A percentile compares a stretch with the other conserved stretches of the same genome.
These are phyloP conservation scores for Gossypium rotundifolium DNA, from an alignment of 345 rosid species.

Conservation along the genomic window DNA sequence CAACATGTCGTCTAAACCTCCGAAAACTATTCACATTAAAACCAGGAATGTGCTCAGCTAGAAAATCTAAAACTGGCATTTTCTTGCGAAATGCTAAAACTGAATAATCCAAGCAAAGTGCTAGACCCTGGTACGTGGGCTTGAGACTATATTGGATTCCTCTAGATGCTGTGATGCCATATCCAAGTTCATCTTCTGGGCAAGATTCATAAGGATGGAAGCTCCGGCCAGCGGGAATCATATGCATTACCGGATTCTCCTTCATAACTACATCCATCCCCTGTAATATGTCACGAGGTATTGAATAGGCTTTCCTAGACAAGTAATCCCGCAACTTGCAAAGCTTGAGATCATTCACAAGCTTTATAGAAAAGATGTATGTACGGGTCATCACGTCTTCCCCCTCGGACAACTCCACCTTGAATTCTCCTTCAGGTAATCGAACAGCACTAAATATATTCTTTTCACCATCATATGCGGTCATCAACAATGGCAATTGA, in stretches of 20 bases:
- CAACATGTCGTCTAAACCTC: slow-evolving; percentile 29
- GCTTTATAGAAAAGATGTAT: slow-evolving; percentile 41
- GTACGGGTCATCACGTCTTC: slow-evolving; percentile 35
- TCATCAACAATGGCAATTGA: slow-evolving; percentile 49
- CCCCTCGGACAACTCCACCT: slow-evolving; percentile 34
- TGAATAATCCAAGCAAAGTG: slow-evolving; percentile 69
- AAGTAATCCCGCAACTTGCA: slow-evolving; percentile 56
- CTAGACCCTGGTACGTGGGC: slow-evolving; percentile 65
- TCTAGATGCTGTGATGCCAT: slow-evolving; percentile 56
- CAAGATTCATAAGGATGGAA: slow-evolving; percentile 35
- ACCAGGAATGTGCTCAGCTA: slow-evolving; percentile 33
- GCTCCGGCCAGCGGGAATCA: slow-evolving; percentile 61
- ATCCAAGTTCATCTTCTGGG: slow-evolving; percentile 38
- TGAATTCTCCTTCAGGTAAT: slow-evolving; percentile 45
- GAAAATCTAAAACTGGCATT: slow-evolving; percentile 53
- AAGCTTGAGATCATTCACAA: slow-evolving; percentile 59
- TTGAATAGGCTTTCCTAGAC: slow-evolving; percentile 18
- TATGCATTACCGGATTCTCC: slow-evolving; percentile 60
- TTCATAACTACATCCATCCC: slow-evolving; percentile 92
- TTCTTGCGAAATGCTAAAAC: slow-evolving; percentile 63
- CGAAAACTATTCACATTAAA: slow-evolving; percentile 25
- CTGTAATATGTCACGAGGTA: slow-evolving; percentile 77
- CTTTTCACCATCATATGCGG: slow-evolving; percentile 82
- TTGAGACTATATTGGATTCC: slow-evolving; percentile 77
- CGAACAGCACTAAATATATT: slow-evolving; percentile 62